Base-by-base conservation (phyloP, 2,329 filamentous ascomycete species). In the Calonectria naviculata region DNA sequence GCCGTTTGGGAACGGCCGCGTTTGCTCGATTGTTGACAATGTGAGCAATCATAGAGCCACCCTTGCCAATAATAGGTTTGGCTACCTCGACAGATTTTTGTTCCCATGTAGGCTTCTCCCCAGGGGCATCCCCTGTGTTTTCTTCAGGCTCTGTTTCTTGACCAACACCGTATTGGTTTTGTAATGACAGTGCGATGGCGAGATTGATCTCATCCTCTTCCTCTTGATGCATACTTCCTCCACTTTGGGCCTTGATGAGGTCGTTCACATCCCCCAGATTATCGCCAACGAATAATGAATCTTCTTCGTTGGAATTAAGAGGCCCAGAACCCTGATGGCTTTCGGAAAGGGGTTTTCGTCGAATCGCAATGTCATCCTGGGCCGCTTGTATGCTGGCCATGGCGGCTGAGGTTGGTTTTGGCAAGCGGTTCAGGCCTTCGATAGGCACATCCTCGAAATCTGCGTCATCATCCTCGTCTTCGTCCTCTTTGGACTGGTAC, bases 361-460 rank as follows among this genome's bases (percentile, higher is more conserved):
- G 73, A 2, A 73, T 56, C 19, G 74, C 75, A 21, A 76, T 76
- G n/a, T 21, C 42, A 13, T 76, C 73, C 29, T 75, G 79, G 15
- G 79, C 76, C 41, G 76, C 75, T 63, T 80, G 74, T 28, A 75
- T 54, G 47, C 76, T 78, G n/a, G 71, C 73, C 15, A 69, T 26
- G n/a, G 69, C 68, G n/a, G 71, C 72, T n/a, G 69, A 68, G 10
- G 76, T 69, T 58, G 77, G 70, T 58, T 92, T 96, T 0, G 95
- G 95, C 19, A 98, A 84, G 62, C 95, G 89, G 77, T 98, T 98
- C 15, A 98, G 80, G 0, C 95, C 95, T 81, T 97, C 94, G 58
- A 98, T 95, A 0, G 95, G 95, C 5, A 98, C 93, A 82, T 98
- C 95, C 80, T 98, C 95, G 77, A 98, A 98, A 12, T 94, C 94